These are phyloP conservation scores for Penicillium manginii DNA, from an alignment of 495 filamentous ascomycete genomes.

Conservation along the genomic window DNA sequence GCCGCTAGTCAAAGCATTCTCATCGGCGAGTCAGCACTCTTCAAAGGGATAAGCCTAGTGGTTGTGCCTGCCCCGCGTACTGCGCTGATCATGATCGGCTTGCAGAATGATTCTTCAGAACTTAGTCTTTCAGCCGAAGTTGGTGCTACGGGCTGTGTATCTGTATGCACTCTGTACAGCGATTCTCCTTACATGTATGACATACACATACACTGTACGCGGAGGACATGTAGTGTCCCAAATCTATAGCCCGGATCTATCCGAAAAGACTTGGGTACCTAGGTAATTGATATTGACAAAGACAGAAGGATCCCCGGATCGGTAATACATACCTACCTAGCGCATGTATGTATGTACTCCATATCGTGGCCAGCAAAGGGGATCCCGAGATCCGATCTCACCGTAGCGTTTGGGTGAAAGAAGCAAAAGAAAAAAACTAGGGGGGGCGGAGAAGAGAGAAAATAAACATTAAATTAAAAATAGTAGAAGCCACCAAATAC, in stretches of 20 bases:
- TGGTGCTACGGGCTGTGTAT: background rate
- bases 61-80: background rate
- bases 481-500: background rate
- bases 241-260: too few species aligned
- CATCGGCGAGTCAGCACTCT: background rate
- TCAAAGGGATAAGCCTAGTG: background rate
- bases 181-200: too few species aligned
- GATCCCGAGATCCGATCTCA: slow-evolving; percentile 7
- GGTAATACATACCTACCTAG: too few species aligned
- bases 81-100: slow-evolving; percentile 5
- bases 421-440: background rate
- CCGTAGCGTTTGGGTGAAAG: background rate
- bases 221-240: too few species aligned
- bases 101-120: slow-evolving; percentile 3
- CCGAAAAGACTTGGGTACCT: too few species aligned
- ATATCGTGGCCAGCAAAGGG: slow-evolving; percentile 1
- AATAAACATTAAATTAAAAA: too few species aligned
- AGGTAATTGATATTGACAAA: too few species aligned
- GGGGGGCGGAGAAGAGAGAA: background rate
- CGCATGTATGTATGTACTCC: too few species aligned
- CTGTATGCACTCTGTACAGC: too few species aligned
- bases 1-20: slow-evolving; percentile 11
- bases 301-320: too few species aligned
- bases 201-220: too few species aligned
- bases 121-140: background rate